Evolutionary conservation across 768 basidiomycete species (phyloP), one percentile per base, ranked within the genome.

Genomic region (Termitomyces sp.): DNA sequence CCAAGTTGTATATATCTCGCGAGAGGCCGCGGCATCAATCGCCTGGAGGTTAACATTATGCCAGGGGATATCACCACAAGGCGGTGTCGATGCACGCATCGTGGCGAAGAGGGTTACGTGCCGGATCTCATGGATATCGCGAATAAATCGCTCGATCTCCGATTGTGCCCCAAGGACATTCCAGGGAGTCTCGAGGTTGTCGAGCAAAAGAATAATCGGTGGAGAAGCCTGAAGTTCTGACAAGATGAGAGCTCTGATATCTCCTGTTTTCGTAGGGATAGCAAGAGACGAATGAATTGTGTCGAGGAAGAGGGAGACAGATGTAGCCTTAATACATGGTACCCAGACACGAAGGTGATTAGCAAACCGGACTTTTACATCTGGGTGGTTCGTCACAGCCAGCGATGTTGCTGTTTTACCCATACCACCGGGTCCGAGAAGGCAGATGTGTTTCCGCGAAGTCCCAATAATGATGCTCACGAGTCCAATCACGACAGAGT

Each of bases 181-280:
- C 75, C 74, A 75, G 4, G 72, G 67, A 5, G 75, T 73, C 64
- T 77, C 76, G 53, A 77, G 74, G 53, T 77, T 74, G 54, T 77
- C 75, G 9, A 77, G 62, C 24, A 76, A 56, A 22, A 77, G 33
- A 24, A 77, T 46, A 8, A 70, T 60, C 7, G 65, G 68, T 4
- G 64, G 61, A n/a, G 59, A 61, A 10, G 65, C 58, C 24, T 58
- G 44, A 20, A 71, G 68, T 52, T 68, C 66, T 20, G 48, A 51
- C 28, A 68, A 46, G 47, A 68, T 64, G 51, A 66, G 57, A 10
- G 33, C 51, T 18, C 66, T 60, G 7, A 50, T 48, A 55, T 68
- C 62, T 18, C 64, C 59, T 18, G 65, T 67, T 29, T 57, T 58
- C 6, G 54, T 54, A n/a, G 64, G 63, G 49, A 69, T 61, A n/a